Evolutionary conservation across 805 yeast genomes (phyloP).

Genomic region (Teunomyces kruisii): DNA sequence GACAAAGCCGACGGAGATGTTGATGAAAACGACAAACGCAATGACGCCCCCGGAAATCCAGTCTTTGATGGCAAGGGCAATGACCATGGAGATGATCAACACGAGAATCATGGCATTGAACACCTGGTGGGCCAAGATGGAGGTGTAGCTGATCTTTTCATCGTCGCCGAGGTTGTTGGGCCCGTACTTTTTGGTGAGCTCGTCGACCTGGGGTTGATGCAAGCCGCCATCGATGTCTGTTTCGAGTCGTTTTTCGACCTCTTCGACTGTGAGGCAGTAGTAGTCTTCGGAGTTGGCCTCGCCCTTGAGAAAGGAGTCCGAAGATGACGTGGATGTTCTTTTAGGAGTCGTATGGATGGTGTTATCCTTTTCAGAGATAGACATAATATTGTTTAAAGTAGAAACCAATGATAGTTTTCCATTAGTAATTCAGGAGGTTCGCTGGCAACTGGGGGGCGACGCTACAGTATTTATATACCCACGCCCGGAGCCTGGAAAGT

Average conservation of each 20-base stretch:
- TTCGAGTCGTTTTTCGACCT: constrained; percentile 36
- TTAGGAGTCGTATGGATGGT: background rate
- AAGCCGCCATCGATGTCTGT: constrained; percentile 51
- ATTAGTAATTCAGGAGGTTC: background rate
- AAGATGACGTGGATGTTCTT: constrained; percentile 2
- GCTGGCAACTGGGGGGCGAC: background rate
- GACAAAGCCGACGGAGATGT: constrained; percentile 63
- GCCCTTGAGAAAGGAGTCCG: background rate
- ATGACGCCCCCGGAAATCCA: constrained; percentile 86
- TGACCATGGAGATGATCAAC: constrained; percentile 63
- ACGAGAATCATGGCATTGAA: constrained; percentile 81
- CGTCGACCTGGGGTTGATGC: constrained; percentile 16
- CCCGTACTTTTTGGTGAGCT: constrained; percentile 41
- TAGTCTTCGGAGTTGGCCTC: constrained; percentile 12
- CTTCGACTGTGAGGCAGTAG: constrained; percentile 32
- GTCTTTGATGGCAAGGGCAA: constrained; percentile 70
- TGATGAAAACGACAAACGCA: constrained; percentile 62
- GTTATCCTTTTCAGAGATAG: background rate
- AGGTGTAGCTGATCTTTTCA: constrained; percentile 49
- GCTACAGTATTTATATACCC: background rate
- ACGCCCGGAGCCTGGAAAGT: background rate
- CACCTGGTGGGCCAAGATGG: constrained; percentile 62
- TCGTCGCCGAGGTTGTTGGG: constrained; percentile 62
- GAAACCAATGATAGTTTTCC: constrained; percentile 1
- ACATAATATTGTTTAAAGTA: background rate